Base-by-base conservation (phyloP, 1,284 basidiomycete genomes). In the Cryptococcus sp. region DNA sequence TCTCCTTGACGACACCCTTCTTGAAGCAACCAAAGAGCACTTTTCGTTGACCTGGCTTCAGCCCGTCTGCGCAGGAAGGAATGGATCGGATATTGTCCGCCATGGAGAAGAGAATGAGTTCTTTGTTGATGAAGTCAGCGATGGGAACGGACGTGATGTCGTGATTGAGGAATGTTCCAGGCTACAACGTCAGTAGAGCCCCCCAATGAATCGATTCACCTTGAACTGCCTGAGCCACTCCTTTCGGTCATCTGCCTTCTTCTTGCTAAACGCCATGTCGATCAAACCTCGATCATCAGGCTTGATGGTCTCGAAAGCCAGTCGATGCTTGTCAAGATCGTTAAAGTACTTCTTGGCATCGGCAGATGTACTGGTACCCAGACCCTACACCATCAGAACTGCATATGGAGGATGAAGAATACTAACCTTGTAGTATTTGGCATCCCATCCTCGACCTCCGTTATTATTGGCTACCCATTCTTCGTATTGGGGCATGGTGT, bases 1-100 rank as follows among this genome's bases (percentile, higher is more conserved):
- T 85, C 75, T 97, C 91, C 62, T 83, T 85, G 76, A 86, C 90
- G 59, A 97, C 77, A 61, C 97, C 97, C 56, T 90, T 84, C 77
- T 91, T 94, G 81, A 98, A 98, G 75, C 88, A 92, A 62, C 81
- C 88, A 81, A 89, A 98, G 32, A 98, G 82, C 50, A 99, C 90
- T 74, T 99, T 99, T 50, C 96, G 82, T 72, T 99, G 96, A 74
- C 93, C 94, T n/a, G 96, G 96, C 76, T 99, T 99, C 60, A 99
- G 79, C 32, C 96, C 96, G 70, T 98, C 96, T 4, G 87, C 85
- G 14, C 91, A 83, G 1, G 88, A 91, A 18, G 96, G 90, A 62
- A 98, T 93, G 18, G 94, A 93, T 64, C 91, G 90, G 64, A 98
- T 83, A 64, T 96, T 96, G 73, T 99, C 96, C 3, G 96, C 96